phyloP scores from a whole-genome alignment of 2,329 filamentous ascomycete species.

The Orbilia brochopaga region DNA sequence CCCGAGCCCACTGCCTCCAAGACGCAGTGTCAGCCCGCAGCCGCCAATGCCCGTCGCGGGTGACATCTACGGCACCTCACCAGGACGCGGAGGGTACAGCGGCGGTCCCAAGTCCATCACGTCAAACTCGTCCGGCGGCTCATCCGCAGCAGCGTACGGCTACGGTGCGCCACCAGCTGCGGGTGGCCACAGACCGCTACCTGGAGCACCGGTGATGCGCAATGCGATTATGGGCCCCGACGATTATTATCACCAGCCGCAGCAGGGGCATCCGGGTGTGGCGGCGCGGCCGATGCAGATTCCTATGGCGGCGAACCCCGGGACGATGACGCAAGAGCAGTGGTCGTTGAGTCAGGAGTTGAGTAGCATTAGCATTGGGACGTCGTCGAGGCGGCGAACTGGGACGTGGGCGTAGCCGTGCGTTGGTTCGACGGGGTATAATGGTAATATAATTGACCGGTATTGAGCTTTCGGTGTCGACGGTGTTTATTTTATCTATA shows the following conservation, averaged over 20 bases:
- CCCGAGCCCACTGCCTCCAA: background rate
- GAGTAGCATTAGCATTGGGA: conserved; percentile 46
- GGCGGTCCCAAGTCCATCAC: conserved; percentile 20
- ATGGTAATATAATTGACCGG: background rate
- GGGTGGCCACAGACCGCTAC: conserved; percentile 29
- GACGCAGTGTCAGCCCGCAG: conserved; percentile 15
- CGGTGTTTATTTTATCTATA: too few relatives aligned
- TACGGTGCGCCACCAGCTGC: conserved; percentile 18
- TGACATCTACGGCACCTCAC: conserved; percentile 33
- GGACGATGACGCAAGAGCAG: conserved; percentile 41
- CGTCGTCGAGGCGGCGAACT: conserved; percentile 35
- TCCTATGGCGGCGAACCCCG: conserved; percentile 28
- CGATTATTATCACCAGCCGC: conserved; percentile 38
- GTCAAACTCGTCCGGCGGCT: conserved; percentile 20
- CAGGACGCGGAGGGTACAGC: conserved; percentile 25
- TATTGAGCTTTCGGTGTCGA: too few relatives aligned
- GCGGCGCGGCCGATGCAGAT: conserved; percentile 18
- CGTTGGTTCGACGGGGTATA: background rate
- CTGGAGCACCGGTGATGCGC: conserved; percentile 41
- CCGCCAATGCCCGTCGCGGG: conserved; percentile 18
- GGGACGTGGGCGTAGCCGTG: conserved; percentile 37
- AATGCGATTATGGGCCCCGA: conserved; percentile 50
- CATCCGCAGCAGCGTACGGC: conserved; percentile 27
- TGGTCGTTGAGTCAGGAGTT: conserved; percentile 49
- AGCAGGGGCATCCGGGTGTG: conserved; percentile 13